Percentiles rank a stretch among this genome's conserved stretches.
Conservation (phyloP, 257 asterid genomes). For the Solanum pennellii region DNA sequence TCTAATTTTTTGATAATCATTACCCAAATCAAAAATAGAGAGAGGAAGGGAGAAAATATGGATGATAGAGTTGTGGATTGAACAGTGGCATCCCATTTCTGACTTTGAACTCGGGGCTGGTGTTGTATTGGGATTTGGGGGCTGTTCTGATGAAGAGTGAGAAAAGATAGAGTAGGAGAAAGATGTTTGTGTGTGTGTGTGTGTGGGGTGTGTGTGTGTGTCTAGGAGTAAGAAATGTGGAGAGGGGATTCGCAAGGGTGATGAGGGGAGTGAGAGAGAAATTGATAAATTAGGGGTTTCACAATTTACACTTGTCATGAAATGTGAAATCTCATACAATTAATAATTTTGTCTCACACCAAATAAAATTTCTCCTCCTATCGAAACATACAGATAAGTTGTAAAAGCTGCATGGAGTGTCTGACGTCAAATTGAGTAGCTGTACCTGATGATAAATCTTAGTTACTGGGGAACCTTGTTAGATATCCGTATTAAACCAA, state of each 20-base stretch:
- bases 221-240: not conserved
- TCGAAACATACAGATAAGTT: not conserved
- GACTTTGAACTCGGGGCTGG: not conserved
- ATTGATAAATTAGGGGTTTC: not conserved
- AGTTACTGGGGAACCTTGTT: not conserved
- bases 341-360: not conserved
- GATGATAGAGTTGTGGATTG: not conserved
- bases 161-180: not conserved
- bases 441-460: not conserved
- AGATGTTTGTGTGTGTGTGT: not conserved
- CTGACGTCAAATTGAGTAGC: not conserved
- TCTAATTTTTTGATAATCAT: not conserved
- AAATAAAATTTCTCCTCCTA: not conserved
- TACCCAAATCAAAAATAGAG: not conserved
- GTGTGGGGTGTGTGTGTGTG: not conserved
- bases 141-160: not conserved
- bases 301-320: not conserved
- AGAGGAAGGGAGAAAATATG: not conserved
- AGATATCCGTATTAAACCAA: not conserved
- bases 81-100: not conserved
- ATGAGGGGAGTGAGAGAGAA: not conserved
- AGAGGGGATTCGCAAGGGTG: not conserved
- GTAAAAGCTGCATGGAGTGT: not conserved
- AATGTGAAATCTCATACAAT: not conserved
- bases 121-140: not conserved